phyloP scores from a whole-genome alignment of 352 stramenopile genomes.

The Saprolegnia parasitica region DNA sequence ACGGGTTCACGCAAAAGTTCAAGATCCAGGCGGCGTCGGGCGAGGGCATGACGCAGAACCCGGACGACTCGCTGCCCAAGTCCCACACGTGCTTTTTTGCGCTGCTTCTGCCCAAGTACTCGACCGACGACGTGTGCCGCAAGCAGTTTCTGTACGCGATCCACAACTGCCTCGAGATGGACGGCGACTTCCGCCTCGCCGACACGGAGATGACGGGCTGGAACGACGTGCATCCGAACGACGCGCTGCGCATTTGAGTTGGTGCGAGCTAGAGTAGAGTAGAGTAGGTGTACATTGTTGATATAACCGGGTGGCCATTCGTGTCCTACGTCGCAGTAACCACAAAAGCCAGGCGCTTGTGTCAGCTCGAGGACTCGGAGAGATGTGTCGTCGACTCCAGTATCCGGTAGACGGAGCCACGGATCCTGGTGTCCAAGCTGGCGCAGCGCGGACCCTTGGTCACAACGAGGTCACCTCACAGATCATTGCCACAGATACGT shows the following conservation, averaged over 20 bases:
- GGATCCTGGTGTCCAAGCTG: too few relatives aligned
- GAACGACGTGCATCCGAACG: conserved; percentile 56
- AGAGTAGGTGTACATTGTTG: too few relatives aligned
- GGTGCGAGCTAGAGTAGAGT: neutral
- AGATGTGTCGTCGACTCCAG: too few relatives aligned
- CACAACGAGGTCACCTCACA: too few relatives aligned
- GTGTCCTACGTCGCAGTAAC: too few relatives aligned
- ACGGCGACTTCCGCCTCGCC: conserved; percentile 80
- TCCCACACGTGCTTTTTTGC: conserved; percentile 88
- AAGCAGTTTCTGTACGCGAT: conserved; percentile 74
- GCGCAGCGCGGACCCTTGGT: too few relatives aligned
- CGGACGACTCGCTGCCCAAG: conserved; percentile 61
- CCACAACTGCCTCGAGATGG: conserved; percentile 85
- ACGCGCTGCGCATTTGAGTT: conserved; percentile 59
- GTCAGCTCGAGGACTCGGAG: too few relatives aligned
- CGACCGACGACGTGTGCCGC: conserved; percentile 61
- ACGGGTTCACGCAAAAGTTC: conserved; percentile 80
- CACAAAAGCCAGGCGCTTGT: too few relatives aligned
- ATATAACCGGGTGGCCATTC: too few relatives aligned
- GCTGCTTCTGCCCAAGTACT: conserved; percentile 74
- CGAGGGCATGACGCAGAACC: conserved; percentile 34
- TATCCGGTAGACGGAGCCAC: too few relatives aligned
- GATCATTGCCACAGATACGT: too few relatives aligned
- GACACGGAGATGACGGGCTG: conserved; percentile 79
- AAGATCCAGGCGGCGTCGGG: conserved; percentile 70